These are phyloP conservation scores for Apiotrichum siamense DNA, from an alignment of 1,284 basidiomycete genomes.

Conservation along the genomic window DNA sequence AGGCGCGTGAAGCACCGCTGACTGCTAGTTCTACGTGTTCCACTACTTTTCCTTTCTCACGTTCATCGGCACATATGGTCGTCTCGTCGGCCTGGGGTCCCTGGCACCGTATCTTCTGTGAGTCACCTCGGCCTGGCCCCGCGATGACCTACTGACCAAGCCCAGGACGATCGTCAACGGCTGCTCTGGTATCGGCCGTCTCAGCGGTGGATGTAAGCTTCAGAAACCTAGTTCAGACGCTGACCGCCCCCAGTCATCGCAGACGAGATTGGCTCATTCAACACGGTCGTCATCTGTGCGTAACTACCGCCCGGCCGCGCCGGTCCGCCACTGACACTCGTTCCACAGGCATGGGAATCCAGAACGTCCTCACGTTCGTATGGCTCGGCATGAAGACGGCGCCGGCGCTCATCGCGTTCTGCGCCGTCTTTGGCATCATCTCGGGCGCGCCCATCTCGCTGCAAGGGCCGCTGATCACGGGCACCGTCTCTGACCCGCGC, in stretches of 20 bases:
- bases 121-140: background rate
- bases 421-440: slow-evolving; percentile 23
- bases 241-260: slow-evolving; percentile 17
- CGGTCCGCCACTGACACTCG: too few relatives aligned
- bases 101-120: slow-evolving; percentile 30
- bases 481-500: slow-evolving; percentile 22
- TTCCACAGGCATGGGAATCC: slow-evolving; percentile 12
- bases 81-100: slow-evolving; percentile 17
- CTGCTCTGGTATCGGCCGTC: background rate
- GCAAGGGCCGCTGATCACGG: slow-evolving; percentile 23
- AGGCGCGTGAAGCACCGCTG: background rate
- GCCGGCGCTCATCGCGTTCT: slow-evolving; percentile 15
- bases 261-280: slow-evolving; percentile 25
- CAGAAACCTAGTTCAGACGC: background rate
- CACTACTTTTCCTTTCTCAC: slow-evolving; percentile 27
- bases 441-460: slow-evolving; percentile 26
- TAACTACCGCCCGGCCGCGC: too few relatives aligned
- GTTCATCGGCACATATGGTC: slow-evolving; percentile 30
- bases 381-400: slow-evolving; percentile 22
- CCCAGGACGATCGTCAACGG: background rate
- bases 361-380: slow-evolving; percentile 20
- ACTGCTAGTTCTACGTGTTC: slow-evolving; percentile 16
- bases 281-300: slow-evolving; percentile 22
- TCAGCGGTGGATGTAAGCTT: background rate
- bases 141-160: background rate